Evolutionary conservation across 179 eudicot genomes (phyloP), one percentile per base, ranked within the genome.

Genomic region (Carnegiea gigantea): DNA sequence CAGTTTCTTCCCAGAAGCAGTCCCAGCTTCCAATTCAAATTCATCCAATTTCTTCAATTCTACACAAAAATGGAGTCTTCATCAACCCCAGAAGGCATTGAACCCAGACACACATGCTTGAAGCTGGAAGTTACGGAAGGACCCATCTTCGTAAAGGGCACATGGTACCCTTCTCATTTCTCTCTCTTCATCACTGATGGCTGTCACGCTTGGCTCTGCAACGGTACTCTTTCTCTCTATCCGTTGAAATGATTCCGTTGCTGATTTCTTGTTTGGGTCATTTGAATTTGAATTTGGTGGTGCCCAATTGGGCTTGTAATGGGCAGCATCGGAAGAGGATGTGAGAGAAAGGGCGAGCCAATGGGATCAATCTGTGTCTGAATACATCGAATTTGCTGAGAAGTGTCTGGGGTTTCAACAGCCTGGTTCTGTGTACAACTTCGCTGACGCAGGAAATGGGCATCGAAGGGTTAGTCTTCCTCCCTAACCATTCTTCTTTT

Each of bases 311-410:
- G 46, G 21, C 67, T n/a, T 53, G 40, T 11, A 12, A 17, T 79
- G 14, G 21, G 40, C 77, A 95, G 98, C 92, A 8, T 82, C 92
- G 17, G 97, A 91, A 76, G 97, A 92, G 10, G 99, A 94, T 80
- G 97, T 95, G 43, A 82, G 84, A 53, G 98, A 95, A 83, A 90
- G 97, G 64, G 99, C 97, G 26, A 86, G 92, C 24, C 94, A 90
- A 78, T 94, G 97, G 98, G 99, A 95, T 84, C 98, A 92, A 80
- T 88, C 95, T 18, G 92, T 88, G 76, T 64, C 89, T 11, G 98
- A 94, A 17, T 95, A 95, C 81, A 79, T 95, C 43, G 89, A 90
- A 70, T 84, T 94, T 81, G 95, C 98, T 0, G 97, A 95, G 86
- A 83, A 82, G 11, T 89, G 91, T 82, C 81, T 92, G 70, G 99